Evolutionary conservation across 805 yeast genomes (phyloP).

Genomic region (Kockiozyma suomiensis): DNA sequence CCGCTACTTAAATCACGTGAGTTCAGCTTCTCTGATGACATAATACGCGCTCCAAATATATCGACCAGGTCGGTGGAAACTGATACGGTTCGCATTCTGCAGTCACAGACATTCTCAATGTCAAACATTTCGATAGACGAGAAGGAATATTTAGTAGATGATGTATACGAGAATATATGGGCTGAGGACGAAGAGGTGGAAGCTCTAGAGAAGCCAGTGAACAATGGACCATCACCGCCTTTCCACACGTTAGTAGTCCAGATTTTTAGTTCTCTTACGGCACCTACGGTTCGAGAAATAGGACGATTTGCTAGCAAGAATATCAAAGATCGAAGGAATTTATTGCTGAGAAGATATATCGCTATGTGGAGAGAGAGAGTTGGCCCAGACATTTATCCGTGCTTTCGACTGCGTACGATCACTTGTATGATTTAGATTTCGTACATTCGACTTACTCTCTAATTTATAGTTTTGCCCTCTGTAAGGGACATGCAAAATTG

Average conservation of each 20-base stretch:
- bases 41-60: too few relatives aligned
- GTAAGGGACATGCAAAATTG: conserved; percentile 10
- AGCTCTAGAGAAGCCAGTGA: conserved; percentile 40
- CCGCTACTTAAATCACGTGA: too few relatives aligned
- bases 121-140: neutral
- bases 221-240: conserved; percentile 48
- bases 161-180: conserved; percentile 7
- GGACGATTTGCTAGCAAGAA: conserved; percentile 12
- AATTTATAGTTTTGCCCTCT: conserved; percentile 30
- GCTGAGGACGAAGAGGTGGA: conserved; percentile 4
- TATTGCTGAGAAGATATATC: conserved; percentile 48
- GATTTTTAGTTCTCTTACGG: conserved; percentile 47
- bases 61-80: too few relatives aligned
- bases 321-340: conserved; percentile 34
- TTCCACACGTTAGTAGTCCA: conserved; percentile 49
- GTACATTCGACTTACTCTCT: neutral
- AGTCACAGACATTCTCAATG: neutral
- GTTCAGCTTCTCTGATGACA: too few relatives aligned
- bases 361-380: conserved; percentile 55
- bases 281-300: neutral
- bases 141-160: neutral
- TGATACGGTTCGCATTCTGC: too few relatives aligned
- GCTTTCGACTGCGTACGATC: conserved; percentile 52
- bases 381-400: conserved; percentile 69
- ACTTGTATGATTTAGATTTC: neutral